Evolutionary conservation across 768 basidiomycete genomes (phyloP), one percentile per base, ranked within the genome.

Genomic region (Pisolithus tinctorius): DNA sequence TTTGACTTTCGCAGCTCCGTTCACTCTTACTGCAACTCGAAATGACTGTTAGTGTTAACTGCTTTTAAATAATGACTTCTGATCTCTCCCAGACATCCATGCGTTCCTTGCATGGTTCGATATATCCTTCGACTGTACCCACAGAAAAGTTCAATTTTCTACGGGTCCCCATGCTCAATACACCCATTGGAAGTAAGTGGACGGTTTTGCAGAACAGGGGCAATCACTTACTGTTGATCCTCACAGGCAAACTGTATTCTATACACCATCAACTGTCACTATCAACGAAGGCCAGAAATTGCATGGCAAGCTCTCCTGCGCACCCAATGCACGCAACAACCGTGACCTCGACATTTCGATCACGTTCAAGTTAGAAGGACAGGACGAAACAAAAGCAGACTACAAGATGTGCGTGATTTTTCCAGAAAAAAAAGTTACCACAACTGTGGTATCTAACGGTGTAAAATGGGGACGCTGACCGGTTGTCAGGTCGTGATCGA

Each of bases 101-200:
- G 96, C 96, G 23, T 96, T 97, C 83, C 83, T 99, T 46, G 93
- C 93, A 31, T 99, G 96, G 96, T 99, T 99, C 71, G 96, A 99
- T 68, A 87, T 95, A 63, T 78, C 84, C 39, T 99, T 99, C 74
- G 86, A 89, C 51, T 93, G 88, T 67, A 93, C 92, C 50, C 96
- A 98, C 76, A 96, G 93, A 71, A 90, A 88, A 65, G 84, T 94
- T 55, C 82, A 83, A 62, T 99, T 99, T 71, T 95, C 93, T 43
- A 99, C 96, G 11, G 96, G 96, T 11, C 96, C 96, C 13, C 96
- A 98, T 61, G 90, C 94, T 50, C 88, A 92, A 69, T 93, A 93
- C 72, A 93, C 91, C 26, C 91, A 93, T 67, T 93, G 91, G 91
- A 93, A 93, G 93, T 93, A 60, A 67, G 90, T 81, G 9, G 29